Evolutionary conservation across 2,329 filamentous ascomycete species (phyloP).

Genomic region (Dactylellina parvicollis): DNA sequence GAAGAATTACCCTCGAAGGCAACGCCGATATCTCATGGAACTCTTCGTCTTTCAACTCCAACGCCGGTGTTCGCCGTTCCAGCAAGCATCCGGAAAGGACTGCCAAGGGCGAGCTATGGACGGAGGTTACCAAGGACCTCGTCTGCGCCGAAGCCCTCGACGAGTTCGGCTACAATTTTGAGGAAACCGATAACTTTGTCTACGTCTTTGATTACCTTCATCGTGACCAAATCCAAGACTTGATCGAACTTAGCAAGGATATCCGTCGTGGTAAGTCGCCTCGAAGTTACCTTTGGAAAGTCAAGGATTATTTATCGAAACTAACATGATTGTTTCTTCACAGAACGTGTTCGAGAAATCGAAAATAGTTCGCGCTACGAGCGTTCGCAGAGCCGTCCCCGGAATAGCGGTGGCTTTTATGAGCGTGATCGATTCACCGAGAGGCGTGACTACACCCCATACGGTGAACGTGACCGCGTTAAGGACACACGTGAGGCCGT

Average conservation of each 20-base stretch:
- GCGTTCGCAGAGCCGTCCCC: slow-evolving; percentile 45
- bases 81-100: slow-evolving; percentile 42
- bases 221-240: slow-evolving; percentile 84
- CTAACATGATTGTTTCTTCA: slow-evolving; percentile 28
- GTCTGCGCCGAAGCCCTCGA: slow-evolving; percentile 88
- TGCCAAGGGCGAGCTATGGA: slow-evolving; percentile 76
- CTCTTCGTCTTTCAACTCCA: slow-evolving; percentile 33
- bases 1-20: slow-evolving; percentile 46
- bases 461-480: slow-evolving; percentile 50
- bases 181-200: slow-evolving; percentile 88
- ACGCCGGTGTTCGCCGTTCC: slow-evolving; percentile 39
- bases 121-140: slow-evolving; percentile 93
- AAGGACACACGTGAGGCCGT: slow-evolving; percentile 51
- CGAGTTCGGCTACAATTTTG: slow-evolving; percentile 82
- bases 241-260: slow-evolving; percentile 83
- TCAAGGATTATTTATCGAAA: slow-evolving; percentile 24
- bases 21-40: slow-evolving; percentile 38
- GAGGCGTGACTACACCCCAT: slow-evolving; percentile 52
- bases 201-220: slow-evolving; percentile 90
- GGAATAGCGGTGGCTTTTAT: slow-evolving; percentile 46
- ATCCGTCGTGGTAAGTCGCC: slow-evolving; percentile 71
- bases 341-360: slow-evolving; percentile 53
- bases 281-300: slow-evolving; percentile 24
- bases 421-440: slow-evolving; percentile 49
- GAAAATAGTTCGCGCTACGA: slow-evolving; percentile 41